These are phyloP conservation scores for Aspergillus terreus DNA, from an alignment of 2,329 filamentous ascomycete species.

Conservation along the genomic window DNA sequence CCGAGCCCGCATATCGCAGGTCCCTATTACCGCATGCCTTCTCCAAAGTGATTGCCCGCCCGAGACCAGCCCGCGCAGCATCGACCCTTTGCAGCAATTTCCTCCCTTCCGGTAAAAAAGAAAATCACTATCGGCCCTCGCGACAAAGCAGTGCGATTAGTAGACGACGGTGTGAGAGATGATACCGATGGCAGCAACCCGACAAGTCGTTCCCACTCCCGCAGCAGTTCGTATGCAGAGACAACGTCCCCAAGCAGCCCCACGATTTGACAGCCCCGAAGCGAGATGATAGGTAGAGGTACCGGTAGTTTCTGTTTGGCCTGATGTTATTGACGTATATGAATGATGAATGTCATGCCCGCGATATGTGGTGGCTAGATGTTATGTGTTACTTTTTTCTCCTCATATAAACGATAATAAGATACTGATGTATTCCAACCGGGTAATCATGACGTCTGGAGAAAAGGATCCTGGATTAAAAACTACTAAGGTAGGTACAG, in stretches of 20 bases:
- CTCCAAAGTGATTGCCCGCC: background rate
- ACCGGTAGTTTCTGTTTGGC: too few relatives aligned
- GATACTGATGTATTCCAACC: too few relatives aligned
- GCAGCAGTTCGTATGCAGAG: background rate
- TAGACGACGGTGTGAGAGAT: background rate
- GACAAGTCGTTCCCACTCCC: background rate
- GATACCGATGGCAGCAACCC: background rate
- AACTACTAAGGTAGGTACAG: background rate
- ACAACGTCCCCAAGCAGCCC: conserved; percentile 10
- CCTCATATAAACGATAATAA: too few relatives aligned
- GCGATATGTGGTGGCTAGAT: background rate
- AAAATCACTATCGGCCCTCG: background rate
- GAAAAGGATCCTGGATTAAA: background rate
- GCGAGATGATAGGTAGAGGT: conserved; percentile 6
- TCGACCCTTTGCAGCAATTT: background rate
- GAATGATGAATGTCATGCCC: background rate
- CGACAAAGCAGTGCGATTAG: background rate
- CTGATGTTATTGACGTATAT: too few relatives aligned
- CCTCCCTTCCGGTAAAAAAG: background rate
- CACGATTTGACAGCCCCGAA: conserved; percentile 6
- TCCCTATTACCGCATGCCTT: background rate
- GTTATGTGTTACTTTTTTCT: too few relatives aligned
- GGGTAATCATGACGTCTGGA: background rate
- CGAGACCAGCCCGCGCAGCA: background rate
- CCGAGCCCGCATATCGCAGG: conserved; percentile 1